These are phyloP conservation scores for Trichoderma sp. DNA, from an alignment of 2,329 filamentous ascomycete genomes.

Conservation along the genomic window DNA sequence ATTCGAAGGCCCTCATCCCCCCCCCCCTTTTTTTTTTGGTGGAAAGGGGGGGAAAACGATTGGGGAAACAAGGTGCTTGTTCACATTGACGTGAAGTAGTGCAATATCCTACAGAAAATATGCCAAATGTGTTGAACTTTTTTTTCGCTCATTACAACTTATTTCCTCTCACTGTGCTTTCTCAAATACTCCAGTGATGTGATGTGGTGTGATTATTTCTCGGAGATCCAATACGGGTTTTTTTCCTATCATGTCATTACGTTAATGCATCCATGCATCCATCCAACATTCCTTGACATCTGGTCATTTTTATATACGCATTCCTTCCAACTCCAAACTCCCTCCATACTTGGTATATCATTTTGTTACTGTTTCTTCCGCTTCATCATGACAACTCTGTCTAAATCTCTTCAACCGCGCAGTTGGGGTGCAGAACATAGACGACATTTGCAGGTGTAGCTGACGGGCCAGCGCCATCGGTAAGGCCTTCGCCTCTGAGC, in stretches of 20 bases:
- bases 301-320: constrained; percentile 50
- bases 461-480: constrained; percentile 49
- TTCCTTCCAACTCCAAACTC: constrained; percentile 27
- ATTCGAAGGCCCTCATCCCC: not conserved
- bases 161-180: not conserved
- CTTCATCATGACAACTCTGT: not conserved
- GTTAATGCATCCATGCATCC: constrained; percentile 1
- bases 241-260: not conserved
- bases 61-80: constrained; percentile 11
- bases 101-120: constrained; percentile 22
- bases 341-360: constrained; percentile 20
- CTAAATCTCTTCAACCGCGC: constrained; percentile 69
- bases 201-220: not conserved
- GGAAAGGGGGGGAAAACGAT: not conserved
- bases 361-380: not conserved
- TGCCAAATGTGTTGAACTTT: constrained; percentile 19
- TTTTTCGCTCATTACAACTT: not conserved
- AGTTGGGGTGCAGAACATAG: constrained; percentile 94
- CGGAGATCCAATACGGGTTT: not conserved
- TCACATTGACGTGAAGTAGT: constrained; percentile 21
- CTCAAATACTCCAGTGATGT: not conserved
- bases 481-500: constrained; percentile 63
- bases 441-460: constrained; percentile 52
- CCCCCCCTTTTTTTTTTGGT: too few relatives aligned
- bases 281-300: constrained; percentile 3